These are phyloP conservation scores for Nigrograna mackinnonii DNA, from an alignment of 2,329 filamentous ascomycete genomes.

Conservation along the genomic window DNA sequence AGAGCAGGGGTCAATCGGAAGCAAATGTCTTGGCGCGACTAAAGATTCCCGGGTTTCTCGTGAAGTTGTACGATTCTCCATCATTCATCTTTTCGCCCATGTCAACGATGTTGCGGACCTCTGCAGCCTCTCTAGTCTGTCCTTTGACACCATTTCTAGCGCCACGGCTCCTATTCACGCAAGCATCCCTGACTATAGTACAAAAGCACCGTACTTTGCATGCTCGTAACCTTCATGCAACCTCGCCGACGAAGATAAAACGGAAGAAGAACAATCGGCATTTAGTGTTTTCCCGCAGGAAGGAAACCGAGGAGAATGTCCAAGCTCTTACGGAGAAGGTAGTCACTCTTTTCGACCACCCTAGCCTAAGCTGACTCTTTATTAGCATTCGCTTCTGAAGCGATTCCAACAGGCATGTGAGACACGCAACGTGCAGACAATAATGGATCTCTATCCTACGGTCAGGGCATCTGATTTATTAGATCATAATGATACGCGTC, in stretches of 20 bases:
- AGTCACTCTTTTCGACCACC: too few species aligned
- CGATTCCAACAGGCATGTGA: slow-evolving; percentile 22
- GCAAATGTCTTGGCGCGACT: background rate
- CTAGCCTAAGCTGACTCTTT: too few species aligned
- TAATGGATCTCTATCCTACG: slow-evolving; percentile 32
- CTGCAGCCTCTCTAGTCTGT: slow-evolving; percentile 34
- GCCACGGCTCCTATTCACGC: slow-evolving; percentile 25
- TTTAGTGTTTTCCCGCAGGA: background rate
- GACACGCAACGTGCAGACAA: slow-evolving; percentile 12
- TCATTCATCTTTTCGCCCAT: too few species aligned
- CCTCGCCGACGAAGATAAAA: background rate
- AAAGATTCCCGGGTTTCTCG: too few species aligned
- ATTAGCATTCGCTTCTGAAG: slow-evolving; percentile 5
- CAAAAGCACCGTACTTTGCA: slow-evolving; percentile 5
- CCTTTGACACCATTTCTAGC: slow-evolving; percentile 40
- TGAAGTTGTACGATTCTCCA: too few species aligned
- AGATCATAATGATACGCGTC: slow-evolving; percentile 23
- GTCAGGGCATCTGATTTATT: slow-evolving; percentile 17
- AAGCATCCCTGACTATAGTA: background rate
- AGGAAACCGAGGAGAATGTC: background rate
- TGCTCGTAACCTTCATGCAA: slow-evolving; percentile 8
- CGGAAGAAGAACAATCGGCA: background rate
- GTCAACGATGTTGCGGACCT: slow-evolving; percentile 20
- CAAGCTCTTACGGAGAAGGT: too few species aligned
- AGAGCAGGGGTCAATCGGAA: background rate